Evolutionary conservation across 2,329 filamentous ascomycete species (phyloP).

Genomic region (Colletotrichum spinosum): DNA sequence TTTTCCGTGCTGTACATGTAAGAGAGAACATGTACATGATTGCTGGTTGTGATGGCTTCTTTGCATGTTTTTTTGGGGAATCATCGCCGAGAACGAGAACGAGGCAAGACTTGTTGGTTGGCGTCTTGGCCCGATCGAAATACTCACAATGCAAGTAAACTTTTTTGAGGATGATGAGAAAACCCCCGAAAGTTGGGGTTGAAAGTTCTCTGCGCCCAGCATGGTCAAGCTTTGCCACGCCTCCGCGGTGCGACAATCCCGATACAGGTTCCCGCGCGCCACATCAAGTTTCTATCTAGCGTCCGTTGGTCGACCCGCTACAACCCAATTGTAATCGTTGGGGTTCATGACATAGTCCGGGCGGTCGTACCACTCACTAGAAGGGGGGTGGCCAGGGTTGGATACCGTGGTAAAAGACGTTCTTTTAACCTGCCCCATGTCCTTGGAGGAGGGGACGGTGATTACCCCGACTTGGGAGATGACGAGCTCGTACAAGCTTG

Average conservation of each 20-base stretch:
- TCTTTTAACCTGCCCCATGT: slow-evolving; percentile 2
- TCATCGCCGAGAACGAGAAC: slow-evolving; percentile 15
- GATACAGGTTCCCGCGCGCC: not conserved
- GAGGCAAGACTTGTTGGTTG: not conserved
- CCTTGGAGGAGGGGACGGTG: slow-evolving; percentile 21
- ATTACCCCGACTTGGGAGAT: slow-evolving; percentile 29
- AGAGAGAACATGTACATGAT: not conserved
- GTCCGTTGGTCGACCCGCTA: too few relatives aligned
- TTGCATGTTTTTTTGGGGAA: not conserved
- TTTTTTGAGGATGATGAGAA: too few relatives aligned
- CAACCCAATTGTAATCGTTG: not conserved
- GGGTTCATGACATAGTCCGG: too few relatives aligned
- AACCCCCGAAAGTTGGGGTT: too few relatives aligned
- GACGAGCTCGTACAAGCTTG: not conserved
- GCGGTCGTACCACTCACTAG: too few relatives aligned
- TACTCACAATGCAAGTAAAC: not conserved
- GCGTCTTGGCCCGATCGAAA: not conserved
- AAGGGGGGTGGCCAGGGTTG: not conserved
- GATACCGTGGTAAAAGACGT: not conserved
- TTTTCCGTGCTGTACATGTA: slow-evolving; percentile 20
- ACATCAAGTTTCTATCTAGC: not conserved
- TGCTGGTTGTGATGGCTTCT: not conserved
- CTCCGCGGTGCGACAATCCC: slow-evolving; percentile 3
- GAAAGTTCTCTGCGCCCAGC: too few relatives aligned
- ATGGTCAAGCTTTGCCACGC: slow-evolving; percentile 23